Conservation (phyloP, 176 grass and related monocot species). For the Oryza rufipogon region DNA sequence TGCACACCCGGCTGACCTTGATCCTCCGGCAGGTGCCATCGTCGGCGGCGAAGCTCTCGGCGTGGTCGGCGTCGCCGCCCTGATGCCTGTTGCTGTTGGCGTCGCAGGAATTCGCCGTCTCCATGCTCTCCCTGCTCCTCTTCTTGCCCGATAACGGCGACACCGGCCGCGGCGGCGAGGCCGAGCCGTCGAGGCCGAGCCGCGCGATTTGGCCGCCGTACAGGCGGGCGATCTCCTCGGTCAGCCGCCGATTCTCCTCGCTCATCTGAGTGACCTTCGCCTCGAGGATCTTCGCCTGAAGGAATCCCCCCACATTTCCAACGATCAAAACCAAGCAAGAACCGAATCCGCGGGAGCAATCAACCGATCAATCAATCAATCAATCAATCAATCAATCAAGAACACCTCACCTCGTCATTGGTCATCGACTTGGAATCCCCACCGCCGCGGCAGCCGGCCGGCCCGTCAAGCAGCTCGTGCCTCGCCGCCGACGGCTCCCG, state of each 20-base stretch:
- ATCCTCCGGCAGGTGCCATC: conserved; percentile 50
- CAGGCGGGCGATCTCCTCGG: conserved; percentile 49
- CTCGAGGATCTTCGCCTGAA: conserved; percentile 44
- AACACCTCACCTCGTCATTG: conserved; percentile 46
- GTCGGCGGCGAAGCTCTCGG: conserved; percentile 31
- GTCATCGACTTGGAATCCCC: neutral
- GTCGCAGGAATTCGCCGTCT: conserved; percentile 22
- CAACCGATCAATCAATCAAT: no score
- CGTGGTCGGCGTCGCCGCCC: neutral
- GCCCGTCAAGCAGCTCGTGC: neutral
- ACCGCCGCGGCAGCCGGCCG: neutral
- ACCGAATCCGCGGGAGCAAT: neutral
- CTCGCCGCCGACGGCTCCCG: conserved; percentile 15
- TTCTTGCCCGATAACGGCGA: conserved; percentile 42
- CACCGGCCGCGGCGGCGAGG: neutral
- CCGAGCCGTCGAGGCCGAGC: neutral
- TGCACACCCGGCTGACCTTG: conserved; percentile 48
- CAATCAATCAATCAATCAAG: neutral
- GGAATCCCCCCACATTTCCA: conserved; percentile 3
- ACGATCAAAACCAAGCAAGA: neutral
- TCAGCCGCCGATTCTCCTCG: conserved; percentile 73
- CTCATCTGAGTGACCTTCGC: conserved; percentile 57
- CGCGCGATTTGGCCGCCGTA: conserved; percentile 26
- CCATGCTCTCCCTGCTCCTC: conserved; percentile 47
- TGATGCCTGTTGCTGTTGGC: neutral